Evolutionary conservation across 2,329 filamentous ascomycete species (phyloP).

Genomic region (Teratosphaeriaceae sp.): DNA sequence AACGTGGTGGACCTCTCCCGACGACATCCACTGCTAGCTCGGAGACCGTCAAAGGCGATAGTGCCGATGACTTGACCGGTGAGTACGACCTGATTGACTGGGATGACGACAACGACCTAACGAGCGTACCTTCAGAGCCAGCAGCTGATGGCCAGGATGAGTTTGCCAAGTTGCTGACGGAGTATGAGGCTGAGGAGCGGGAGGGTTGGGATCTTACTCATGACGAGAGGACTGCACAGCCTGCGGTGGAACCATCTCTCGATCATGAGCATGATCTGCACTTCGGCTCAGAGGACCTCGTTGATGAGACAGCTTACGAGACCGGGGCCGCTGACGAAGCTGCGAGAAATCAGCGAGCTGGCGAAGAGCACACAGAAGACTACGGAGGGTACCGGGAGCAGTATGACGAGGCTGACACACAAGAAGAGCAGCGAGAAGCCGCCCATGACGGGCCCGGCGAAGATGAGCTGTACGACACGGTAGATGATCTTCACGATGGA

Average conservation of each 20-base stretch:
- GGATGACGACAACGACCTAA: constrained; percentile 21
- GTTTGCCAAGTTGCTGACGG: constrained; percentile 10
- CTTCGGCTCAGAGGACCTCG: constrained; percentile 10
- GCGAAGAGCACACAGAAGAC: constrained; percentile 7
- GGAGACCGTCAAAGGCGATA: constrained; percentile 17
- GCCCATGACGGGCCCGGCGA: constrained; percentile 5
- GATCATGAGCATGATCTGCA: background rate
- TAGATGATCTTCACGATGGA: constrained; percentile 15
- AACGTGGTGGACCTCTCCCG: background rate
- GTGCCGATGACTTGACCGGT: constrained; percentile 19
- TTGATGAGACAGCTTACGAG: constrained; percentile 6
- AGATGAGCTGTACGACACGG: constrained; percentile 15
- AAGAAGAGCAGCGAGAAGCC: constrained; percentile 10
- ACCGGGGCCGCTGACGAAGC: background rate
- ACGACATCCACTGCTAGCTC: constrained; percentile 19
- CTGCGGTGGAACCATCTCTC: background rate
- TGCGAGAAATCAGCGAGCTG: constrained; percentile 2
- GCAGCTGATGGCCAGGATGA: constrained; percentile 16
- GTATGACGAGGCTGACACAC: constrained; percentile 8
- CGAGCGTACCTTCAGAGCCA: constrained; percentile 16
- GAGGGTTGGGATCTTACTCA: background rate
- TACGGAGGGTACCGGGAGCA: constrained; percentile 7
- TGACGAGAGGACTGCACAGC: background rate
- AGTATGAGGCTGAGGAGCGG: constrained; percentile 4
- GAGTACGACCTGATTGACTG: constrained; percentile 24